Evolutionary conservation across 1,284 basidiomycete species (phyloP), one percentile per base, ranked within the genome.

Genomic region (Cutaneotrichosporon sp.): DNA sequence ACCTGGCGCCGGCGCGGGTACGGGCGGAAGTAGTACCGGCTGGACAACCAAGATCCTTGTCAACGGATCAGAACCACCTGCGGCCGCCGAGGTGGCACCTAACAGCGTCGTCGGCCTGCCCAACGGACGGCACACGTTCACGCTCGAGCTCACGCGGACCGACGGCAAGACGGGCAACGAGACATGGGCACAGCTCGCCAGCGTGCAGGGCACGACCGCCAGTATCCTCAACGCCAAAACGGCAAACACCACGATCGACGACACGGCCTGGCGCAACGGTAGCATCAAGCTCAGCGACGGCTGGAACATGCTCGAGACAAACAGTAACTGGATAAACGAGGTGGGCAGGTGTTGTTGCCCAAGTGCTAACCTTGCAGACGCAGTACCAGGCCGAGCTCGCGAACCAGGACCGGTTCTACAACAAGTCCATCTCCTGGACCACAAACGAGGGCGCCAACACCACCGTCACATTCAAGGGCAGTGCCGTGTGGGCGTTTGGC

Each of bases 301-400:
- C 5, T 72, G 70, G 70, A 70, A 67, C 51, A 70, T 70, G 66
- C 37, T 72, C 22, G 67, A 69, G 51, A 17, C 51, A 15, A 55
- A 38, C 20, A 62, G 60, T 22, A 71, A 71, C 55, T 68, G 55
- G 45, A 61, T 69, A 49, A 65, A 69, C 37, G 37, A 48, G 18
- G 64, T 66, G 38, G 50, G 62, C 26, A 30, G 10, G 26, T 30
- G 26, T 30, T 10, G 20, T n/a, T 21, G 21, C 48, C 53, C n/a
- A n/a, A n/a, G n/a, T n/a, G n/a, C n/a, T n/a, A n/a, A 30, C 49
- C 15, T 20, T 42, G 18, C 33, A 65, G 66, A 56, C 59, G 1
- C 59, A 67, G 38, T 59, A 55, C 22, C 43, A 63, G 13, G 47
- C 30, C 13, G 63, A 68, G 58, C 41, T 49, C 10, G 18, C 40